Conservation (phyloP, 2,329 filamentous ascomycete species). For the Lasiodiplodia hormozganensis region DNA sequence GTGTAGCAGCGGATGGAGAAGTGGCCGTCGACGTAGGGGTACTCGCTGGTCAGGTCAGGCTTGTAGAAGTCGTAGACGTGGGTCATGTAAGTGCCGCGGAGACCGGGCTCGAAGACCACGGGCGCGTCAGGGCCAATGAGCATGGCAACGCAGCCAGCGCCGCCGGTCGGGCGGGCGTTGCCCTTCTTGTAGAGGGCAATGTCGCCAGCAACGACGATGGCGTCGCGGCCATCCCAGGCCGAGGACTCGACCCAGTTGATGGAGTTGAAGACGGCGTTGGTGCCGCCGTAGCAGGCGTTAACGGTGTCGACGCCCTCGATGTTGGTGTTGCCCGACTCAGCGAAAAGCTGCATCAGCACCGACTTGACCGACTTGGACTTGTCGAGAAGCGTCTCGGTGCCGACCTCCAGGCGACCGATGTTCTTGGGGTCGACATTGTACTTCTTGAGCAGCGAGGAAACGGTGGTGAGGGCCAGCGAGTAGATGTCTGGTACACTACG, state of each 20-base stretch:
- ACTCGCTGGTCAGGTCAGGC: constrained; percentile 61
- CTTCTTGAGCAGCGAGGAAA: constrained; percentile 60
- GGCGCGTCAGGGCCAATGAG: constrained; percentile 60
- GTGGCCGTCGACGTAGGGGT: constrained; percentile 60
- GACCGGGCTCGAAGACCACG: constrained; percentile 57
- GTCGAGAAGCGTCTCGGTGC: constrained; percentile 62
- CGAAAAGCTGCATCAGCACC: constrained; percentile 61
- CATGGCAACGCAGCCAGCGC: constrained; percentile 62
- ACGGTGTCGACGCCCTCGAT: constrained; percentile 61
- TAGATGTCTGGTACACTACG: constrained; percentile 54
- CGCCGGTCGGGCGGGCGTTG: constrained; percentile 59
- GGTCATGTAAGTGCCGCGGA: constrained; percentile 58
- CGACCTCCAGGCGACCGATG: constrained; percentile 61
- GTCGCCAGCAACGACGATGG: constrained; percentile 60
- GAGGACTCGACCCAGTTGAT: constrained; percentile 63
- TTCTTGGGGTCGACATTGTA: constrained; percentile 59
- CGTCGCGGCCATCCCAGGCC: constrained; percentile 60
- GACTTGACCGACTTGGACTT: constrained; percentile 64
- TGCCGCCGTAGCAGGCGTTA: constrained; percentile 63
- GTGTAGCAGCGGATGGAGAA: constrained; percentile 62
- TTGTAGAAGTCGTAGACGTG: constrained; percentile 64
- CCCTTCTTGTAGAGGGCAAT: constrained; percentile 64
- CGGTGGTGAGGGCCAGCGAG: constrained; percentile 59
- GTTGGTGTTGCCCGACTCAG: constrained; percentile 59
- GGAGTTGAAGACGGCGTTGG: constrained; percentile 62